These are phyloP conservation scores for Claviceps monticola DNA, from an alignment of 2,329 filamentous ascomycete genomes.

Conservation along the genomic window DNA sequence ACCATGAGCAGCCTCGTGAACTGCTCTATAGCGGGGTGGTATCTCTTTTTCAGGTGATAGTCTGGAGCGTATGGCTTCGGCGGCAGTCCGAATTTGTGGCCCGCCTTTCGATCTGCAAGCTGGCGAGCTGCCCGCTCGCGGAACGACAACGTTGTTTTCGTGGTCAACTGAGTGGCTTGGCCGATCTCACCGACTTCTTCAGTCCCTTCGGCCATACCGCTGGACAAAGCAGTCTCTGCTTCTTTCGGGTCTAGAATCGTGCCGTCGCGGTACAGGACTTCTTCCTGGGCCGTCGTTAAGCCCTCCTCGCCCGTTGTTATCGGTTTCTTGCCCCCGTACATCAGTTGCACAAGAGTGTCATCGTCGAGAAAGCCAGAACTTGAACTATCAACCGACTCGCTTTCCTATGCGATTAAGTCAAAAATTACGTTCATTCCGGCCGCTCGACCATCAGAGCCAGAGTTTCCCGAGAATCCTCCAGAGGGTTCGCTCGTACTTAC, in stretches of 20 bases:
- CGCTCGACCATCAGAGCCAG: conserved; percentile 1
- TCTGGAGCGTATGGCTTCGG: conserved; percentile 47
- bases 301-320: conserved; percentile 18
- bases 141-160: no score
- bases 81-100: conserved; percentile 70
- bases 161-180: no score
- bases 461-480: neutral
- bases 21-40: conserved; percentile 74
- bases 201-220: conserved; percentile 9
- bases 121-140: no score
- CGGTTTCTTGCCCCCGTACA: conserved; percentile 21
- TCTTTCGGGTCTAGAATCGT: conserved; percentile 23
- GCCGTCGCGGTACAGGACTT: conserved; percentile 28
- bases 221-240: conserved; percentile 18
- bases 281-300: conserved; percentile 29
- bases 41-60: conserved; percentile 61
- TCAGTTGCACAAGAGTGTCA: conserved; percentile 21
- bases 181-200: neutral
- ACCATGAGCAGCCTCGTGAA: conserved; percentile 84
- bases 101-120: conserved; percentile 23
- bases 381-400: neutral
- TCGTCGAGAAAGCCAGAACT: conserved; percentile 18
- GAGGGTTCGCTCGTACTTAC: neutral
- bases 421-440: neutral
- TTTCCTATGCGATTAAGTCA: neutral